Percentiles rank a stretch among this genome's conserved stretches.
phyloP scores from a whole-genome alignment of 345 rosid genomes.

The Acer saccharum region DNA sequence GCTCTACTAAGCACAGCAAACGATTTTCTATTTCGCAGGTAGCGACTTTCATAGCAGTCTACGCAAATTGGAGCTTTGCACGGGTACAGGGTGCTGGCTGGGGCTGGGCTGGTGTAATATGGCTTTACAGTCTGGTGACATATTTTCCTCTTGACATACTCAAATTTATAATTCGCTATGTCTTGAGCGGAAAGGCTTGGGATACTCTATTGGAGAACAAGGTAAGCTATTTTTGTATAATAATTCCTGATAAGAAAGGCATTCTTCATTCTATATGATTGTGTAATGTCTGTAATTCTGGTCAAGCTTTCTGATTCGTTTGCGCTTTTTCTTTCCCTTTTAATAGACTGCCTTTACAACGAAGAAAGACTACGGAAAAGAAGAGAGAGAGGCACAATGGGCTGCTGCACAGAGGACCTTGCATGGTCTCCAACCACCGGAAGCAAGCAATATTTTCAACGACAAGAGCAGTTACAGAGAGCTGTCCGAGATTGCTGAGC shows the following conservation, averaged over 20 bases:
- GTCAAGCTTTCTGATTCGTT: not conserved
- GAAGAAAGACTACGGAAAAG: slow-evolving; percentile 89
- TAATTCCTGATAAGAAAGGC: too few relatives aligned
- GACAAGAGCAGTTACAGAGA: slow-evolving; percentile 80
- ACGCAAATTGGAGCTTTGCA: slow-evolving; percentile 84
- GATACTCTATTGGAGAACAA: slow-evolving; percentile 73
- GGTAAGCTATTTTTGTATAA: slow-evolving; percentile 31
- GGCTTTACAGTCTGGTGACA: slow-evolving; percentile 77
- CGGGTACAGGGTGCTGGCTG: slow-evolving; percentile 70
- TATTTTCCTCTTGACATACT: slow-evolving; percentile 79
- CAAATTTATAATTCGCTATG: slow-evolving; percentile 67
- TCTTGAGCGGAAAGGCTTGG: slow-evolving; percentile 89
- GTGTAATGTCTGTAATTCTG: not conserved
- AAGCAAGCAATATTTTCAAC: slow-evolving; percentile 40
- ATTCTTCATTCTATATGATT: not conserved
- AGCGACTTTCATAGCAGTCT: slow-evolving; percentile 79
- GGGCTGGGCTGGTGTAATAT: slow-evolving; percentile 98
- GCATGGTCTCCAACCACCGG: slow-evolving; percentile 89
- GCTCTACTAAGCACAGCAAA: not conserved
- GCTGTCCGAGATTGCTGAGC: slow-evolving; percentile 95
- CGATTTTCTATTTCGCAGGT: slow-evolving; percentile 40
- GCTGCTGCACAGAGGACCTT: slow-evolving; percentile 90
- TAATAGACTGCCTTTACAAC: slow-evolving; percentile 84
- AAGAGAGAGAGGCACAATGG: slow-evolving; percentile 96
- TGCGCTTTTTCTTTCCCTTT: not conserved